Evolutionary conservation across 2,329 filamentous ascomycete species (phyloP).

Genomic region (Diaporthe aspalathi): DNA sequence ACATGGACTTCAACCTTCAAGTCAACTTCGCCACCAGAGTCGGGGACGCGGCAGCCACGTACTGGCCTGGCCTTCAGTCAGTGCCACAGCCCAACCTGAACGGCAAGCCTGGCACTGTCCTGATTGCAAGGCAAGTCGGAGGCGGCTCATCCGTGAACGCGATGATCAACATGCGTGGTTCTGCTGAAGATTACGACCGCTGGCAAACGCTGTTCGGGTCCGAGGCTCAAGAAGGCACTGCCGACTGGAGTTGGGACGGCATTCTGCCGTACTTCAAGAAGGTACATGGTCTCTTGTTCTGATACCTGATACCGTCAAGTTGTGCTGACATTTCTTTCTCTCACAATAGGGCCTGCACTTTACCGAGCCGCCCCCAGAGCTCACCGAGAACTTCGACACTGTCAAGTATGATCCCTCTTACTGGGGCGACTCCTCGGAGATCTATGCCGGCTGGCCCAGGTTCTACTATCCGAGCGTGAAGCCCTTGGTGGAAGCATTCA

Average conservation of each 20-base stretch:
- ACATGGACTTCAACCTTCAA: background rate
- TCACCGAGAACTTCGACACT: conserved; percentile 43
- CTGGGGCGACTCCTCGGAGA: conserved; percentile 52
- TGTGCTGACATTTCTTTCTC: background rate
- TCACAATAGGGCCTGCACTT: conserved; percentile 38
- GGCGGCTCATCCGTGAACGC: conserved; percentile 53
- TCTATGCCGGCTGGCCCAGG: conserved; percentile 53
- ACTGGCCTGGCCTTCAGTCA: conserved; percentile 38
- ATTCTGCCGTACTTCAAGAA: conserved; percentile 50
- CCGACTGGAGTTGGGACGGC: conserved; percentile 48
- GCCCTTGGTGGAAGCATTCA: conserved; percentile 50
- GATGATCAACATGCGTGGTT: conserved; percentile 49
- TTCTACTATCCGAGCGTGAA: conserved; percentile 52
- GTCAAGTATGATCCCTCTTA: conserved; percentile 50
- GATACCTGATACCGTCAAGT: background rate
- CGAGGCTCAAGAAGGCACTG: conserved; percentile 31
- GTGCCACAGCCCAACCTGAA: conserved; percentile 46
- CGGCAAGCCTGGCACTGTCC: conserved; percentile 43
- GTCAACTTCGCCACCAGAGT: background rate
- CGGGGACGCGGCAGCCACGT: background rate
- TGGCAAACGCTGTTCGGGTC: conserved; percentile 49
- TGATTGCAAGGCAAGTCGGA: conserved; percentile 48
- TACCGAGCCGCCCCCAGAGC: conserved; percentile 44
- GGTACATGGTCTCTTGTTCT: conserved; percentile 35
- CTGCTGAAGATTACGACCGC: conserved; percentile 49